Evolutionary conservation across 148 eudicot genomes (phyloP).

Genomic region (Vaccinium darrowii): DNA sequence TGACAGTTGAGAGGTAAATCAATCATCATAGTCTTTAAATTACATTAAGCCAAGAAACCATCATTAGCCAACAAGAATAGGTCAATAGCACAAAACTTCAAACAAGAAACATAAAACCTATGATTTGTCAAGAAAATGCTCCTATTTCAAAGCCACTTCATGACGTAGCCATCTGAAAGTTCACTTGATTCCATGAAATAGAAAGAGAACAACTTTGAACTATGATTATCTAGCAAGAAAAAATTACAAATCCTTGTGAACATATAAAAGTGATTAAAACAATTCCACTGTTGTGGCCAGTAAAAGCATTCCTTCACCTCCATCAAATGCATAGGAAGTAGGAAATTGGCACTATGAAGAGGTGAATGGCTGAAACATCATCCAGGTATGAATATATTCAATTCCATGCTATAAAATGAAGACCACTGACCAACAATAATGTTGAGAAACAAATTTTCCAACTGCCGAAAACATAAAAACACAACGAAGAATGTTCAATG

Average conservation of each 20-base stretch:
- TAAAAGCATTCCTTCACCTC: not conserved
- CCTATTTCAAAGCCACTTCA: constrained; percentile 7
- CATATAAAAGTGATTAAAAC: not conserved
- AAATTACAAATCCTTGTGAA: not conserved
- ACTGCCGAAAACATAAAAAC: not conserved
- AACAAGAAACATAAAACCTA: not conserved
- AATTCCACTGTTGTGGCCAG: not conserved
- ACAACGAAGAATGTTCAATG: not conserved
- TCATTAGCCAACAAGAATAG: not conserved
- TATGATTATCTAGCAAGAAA: not conserved
- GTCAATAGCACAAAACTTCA: not conserved
- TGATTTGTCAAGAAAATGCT: not conserved
- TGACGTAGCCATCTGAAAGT: not conserved
- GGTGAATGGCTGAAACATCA: not conserved
- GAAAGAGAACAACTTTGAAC: not conserved
- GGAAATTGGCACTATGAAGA: not conserved
- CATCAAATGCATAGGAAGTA: not conserved
- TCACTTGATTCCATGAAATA: not conserved
- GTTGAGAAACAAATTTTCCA: not conserved
- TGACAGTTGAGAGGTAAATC: not conserved
- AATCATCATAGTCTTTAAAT: not conserved
- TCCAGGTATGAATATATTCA: not conserved
- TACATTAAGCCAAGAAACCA: constrained; percentile 1
- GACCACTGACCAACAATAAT: not conserved
- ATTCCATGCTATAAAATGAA: not conserved